phyloP scores from a whole-genome alignment of 768 basidiomycete species.

The Clitopilus hobsonii region DNA sequence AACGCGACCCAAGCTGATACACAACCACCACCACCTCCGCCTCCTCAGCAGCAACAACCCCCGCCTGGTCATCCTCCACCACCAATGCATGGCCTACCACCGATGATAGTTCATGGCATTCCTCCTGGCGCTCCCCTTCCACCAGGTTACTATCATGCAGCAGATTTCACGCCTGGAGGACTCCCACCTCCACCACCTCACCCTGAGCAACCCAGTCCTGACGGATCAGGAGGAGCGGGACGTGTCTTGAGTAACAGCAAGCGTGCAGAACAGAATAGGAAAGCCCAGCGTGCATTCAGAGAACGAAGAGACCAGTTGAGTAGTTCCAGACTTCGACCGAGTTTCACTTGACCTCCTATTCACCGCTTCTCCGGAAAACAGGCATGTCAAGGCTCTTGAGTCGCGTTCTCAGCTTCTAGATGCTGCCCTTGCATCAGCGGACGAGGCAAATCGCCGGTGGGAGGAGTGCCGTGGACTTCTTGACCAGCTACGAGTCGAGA shows the following conservation, averaged over 20 bases:
- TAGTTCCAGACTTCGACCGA: conserved; percentile 14
- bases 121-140: conserved; percentile 33
- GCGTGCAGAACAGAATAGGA: conserved; percentile 91
- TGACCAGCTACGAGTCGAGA: conserved; percentile 85
- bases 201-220: conserved; percentile 21
- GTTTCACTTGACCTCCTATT: conserved; percentile 9
- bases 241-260: conserved; percentile 75
- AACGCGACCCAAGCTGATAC: conserved; percentile 21
- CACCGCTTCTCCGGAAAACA: conserved; percentile 28
- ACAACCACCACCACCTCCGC: conserved; percentile 25
- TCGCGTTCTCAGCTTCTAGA: conserved; percentile 82
- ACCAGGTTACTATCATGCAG: conserved; percentile 45
- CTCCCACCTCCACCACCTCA: conserved; percentile 30
- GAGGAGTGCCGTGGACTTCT: conserved; percentile 87
- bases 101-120: conserved; percentile 47
- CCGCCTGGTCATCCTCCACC: conserved; percentile 25
- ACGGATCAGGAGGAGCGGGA: conserved; percentile 24
- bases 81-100: conserved; percentile 47
- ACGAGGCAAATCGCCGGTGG: conserved; percentile 87
- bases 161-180: conserved; percentile 54
- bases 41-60: conserved; percentile 24
- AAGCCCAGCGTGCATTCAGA: conserved; percentile 88
- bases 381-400: conserved; percentile 85
- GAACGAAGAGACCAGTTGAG: conserved; percentile 85
- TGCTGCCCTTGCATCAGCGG: conserved; percentile 79